phyloP scores from a whole-genome alignment of 2,329 filamentous ascomycete species.

The Geosmithia flava region DNA sequence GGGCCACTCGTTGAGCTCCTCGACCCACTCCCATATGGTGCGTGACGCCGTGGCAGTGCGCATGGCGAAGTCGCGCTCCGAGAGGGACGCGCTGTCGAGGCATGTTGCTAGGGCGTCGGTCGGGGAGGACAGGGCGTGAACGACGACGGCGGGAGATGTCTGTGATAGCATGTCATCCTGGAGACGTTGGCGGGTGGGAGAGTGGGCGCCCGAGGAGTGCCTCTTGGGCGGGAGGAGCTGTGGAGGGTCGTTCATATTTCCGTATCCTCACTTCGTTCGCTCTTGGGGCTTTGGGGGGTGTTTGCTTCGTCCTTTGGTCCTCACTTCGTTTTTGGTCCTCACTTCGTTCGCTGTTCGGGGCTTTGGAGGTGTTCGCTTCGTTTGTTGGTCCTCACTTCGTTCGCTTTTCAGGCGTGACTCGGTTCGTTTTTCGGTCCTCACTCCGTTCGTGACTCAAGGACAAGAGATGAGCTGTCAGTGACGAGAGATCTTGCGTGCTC shows the following conservation, averaged over 20 bases:
- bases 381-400: too few species aligned
- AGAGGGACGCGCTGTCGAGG: constrained; percentile 47
- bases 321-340: too few species aligned
- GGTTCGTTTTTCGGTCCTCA: too few species aligned
- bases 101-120: constrained; percentile 41
- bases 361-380: neutral
- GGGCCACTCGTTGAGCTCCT: constrained; percentile 52
- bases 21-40: constrained; percentile 60
- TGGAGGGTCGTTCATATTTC: constrained; percentile 20
- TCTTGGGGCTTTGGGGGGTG: neutral
- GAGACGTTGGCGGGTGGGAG: constrained; percentile 31
- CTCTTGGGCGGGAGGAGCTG: constrained; percentile 19
- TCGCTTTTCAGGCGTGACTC: too few species aligned
- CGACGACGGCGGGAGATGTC: constrained; percentile 46
- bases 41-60: constrained; percentile 59
- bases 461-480: neutral
- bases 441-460: neutral
- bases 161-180: constrained; percentile 48
- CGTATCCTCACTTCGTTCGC: neutral
- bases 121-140: constrained; percentile 45
- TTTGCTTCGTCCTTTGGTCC: too few species aligned
- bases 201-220: constrained; percentile 17
- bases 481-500: constrained; percentile 3
- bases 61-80: constrained; percentile 60
- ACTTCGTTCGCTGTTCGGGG: neutral